Base-by-base conservation (phyloP, 495 filamentous ascomycete species). In the Tuber umbilicatum region DNA sequence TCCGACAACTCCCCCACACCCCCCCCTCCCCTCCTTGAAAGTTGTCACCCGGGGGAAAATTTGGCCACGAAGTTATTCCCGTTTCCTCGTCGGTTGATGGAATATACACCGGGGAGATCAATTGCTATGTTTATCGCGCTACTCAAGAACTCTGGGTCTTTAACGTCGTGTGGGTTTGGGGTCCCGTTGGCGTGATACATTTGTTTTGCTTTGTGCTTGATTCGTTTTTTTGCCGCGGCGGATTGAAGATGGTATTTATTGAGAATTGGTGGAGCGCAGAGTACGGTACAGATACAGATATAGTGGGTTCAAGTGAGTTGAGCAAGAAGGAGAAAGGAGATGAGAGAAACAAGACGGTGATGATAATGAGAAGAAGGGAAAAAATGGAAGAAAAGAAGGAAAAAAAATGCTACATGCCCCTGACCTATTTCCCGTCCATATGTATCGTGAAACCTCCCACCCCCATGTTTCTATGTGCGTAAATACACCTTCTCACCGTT, bases 181-280 rank as follows among this genome's bases (percentile, higher is more conserved):
- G 55, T 64, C 55, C 55, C 55, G 55, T 64, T 64, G 55, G 55
- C 31, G 55, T 64, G 55, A 64, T 31, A 64, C 55, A 64, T 64
- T n/a, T 47, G 10, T 14, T 47, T 31, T 27, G 23, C 10, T 55
- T 12, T 55, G 1, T 55, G 21, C n/a, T 55, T 12, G 12, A 16
- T 23, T 50, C 17, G 2, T 50, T 50, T 45, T 45, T 50, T 23
- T 23, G 50, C n/a, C n/a, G 5, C 50, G 9, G 50, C 45, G 5
- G 19, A 9, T 23, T 55, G 21, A 55, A 55, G 23, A 55, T 55
- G 47, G 47, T 55, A 55, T n/a, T 55, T n/a, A 55, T 55, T 55
- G 23, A 55, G 23, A 31, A 55, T 50, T 50, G 45, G 17, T 50
- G 45, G 4, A 0, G 10, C 17, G 27, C 55, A 31, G 31, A 31